phyloP scores from a whole-genome alignment of 2,329 filamentous ascomycete genomes.

The Annulohypoxylon truncatum region DNA sequence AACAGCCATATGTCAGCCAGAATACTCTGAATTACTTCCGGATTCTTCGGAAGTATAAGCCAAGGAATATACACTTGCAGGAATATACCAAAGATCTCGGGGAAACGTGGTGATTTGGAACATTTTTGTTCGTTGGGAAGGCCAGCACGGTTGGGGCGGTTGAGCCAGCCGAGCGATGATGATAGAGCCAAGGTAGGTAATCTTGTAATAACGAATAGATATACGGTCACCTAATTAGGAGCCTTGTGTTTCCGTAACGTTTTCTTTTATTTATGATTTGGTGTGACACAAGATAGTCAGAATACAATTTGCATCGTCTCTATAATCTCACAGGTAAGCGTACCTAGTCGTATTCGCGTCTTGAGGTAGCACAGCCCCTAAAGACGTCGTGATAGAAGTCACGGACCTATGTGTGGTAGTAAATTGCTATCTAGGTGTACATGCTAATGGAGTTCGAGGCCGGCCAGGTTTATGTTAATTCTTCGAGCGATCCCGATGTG shows the following conservation, averaged over 20 bases:
- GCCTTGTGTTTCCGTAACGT: not conserved
- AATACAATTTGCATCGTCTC: not conserved
- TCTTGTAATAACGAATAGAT: no score
- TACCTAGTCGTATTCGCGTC: not conserved
- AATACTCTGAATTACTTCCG: not conserved
- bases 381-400: not conserved
- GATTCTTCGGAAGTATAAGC: constrained; percentile 2
- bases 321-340: not conserved
- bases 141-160: not conserved
- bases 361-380: not conserved
- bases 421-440: not conserved
- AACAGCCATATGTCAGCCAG: not conserved
- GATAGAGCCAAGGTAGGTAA: not conserved
- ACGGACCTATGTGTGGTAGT: not conserved
- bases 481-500: not conserved
- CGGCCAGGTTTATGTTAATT: not conserved
- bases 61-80: constrained; percentile 5
- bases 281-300: not conserved
- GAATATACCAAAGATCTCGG: constrained; percentile 8
- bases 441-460: constrained; percentile 1
- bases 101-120: constrained; percentile 13
- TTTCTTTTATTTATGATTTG: not conserved
- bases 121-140: not conserved
- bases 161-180: no score
- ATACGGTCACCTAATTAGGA: not conserved